A percentile compares a stretch with the other conserved stretches of the same genome.
phyloP scores from a whole-genome alignment of 1,284 basidiomycete genomes.

The Apiotrichum montevideense region DNA sequence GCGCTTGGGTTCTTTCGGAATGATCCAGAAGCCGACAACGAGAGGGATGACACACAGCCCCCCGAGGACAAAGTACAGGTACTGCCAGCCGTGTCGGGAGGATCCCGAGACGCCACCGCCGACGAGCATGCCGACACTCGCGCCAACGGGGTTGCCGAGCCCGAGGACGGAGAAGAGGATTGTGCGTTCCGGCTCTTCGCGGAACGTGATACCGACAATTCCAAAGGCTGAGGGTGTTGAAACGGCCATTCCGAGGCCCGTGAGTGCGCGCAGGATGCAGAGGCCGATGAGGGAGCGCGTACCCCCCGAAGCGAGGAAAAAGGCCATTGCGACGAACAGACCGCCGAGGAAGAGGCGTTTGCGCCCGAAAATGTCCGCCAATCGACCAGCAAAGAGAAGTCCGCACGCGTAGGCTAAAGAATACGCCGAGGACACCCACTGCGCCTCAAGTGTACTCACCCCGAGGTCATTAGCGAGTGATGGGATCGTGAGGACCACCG shows the following conservation, averaged over 20 bases:
- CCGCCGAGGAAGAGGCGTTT: slow-evolving; percentile 40
- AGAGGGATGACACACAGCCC: slow-evolving; percentile 29
- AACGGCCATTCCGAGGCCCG: slow-evolving; percentile 19
- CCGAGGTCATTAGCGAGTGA: slow-evolving; percentile 37
- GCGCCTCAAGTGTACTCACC: slow-evolving; percentile 30
- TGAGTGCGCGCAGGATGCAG: slow-evolving; percentile 23
- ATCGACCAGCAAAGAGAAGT: slow-evolving; percentile 43
- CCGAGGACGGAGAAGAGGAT: slow-evolving; percentile 34
- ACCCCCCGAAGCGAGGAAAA: slow-evolving; percentile 22
- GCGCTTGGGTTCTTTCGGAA: slow-evolving; percentile 23
- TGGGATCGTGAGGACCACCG: slow-evolving; percentile 33
- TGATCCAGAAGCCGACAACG: slow-evolving; percentile 26
- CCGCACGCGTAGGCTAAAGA: slow-evolving; percentile 44
- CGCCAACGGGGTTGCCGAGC: slow-evolving; percentile 27
- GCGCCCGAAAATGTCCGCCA: slow-evolving; percentile 45
- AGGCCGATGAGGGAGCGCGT: slow-evolving; percentile 14
- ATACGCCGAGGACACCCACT: slow-evolving; percentile 46
- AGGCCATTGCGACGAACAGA: slow-evolving; percentile 9
- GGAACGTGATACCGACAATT: slow-evolving; percentile 34
- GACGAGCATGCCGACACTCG: slow-evolving; percentile 23
- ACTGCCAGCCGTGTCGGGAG: slow-evolving; percentile 23
- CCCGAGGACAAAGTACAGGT: slow-evolving; percentile 36
- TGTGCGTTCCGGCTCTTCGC: slow-evolving; percentile 28
- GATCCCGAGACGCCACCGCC: slow-evolving; percentile 22
- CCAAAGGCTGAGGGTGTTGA: slow-evolving; percentile 32